Evolutionary conservation across 2,329 filamentous ascomycete genomes (phyloP).

Genomic region (Chaetomiaceae sp.): DNA sequence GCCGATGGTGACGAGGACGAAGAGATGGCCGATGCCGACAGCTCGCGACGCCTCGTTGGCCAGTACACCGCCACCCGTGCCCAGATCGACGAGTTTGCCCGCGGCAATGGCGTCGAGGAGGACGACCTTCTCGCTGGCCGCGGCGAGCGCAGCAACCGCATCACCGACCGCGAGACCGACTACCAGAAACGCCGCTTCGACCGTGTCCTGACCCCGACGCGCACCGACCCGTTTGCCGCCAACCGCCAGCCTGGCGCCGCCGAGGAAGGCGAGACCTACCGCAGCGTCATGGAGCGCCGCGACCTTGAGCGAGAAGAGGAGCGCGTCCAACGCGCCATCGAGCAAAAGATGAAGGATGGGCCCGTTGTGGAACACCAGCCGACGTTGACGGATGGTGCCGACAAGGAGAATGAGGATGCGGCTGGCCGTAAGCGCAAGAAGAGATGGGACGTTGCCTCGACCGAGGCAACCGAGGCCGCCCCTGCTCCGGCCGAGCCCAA

Average conservation of each 20-base stretch:
- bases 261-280: constrained; percentile 74
- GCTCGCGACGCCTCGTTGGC: constrained; percentile 73
- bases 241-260: constrained; percentile 63
- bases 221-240: constrained; percentile 78
- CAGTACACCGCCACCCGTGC: constrained; percentile 92
- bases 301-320: constrained; percentile 94
- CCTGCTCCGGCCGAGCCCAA: constrained; percentile 53
- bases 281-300: constrained; percentile 83
- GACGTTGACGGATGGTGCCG: constrained; percentile 66
- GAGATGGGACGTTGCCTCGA: constrained; percentile 81
- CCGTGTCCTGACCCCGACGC: constrained; percentile 77
- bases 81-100: constrained; percentile 91
- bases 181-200: constrained; percentile 96
- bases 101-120: constrained; percentile 80
- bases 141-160: constrained; percentile 82
- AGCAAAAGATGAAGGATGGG: constrained; percentile 62
- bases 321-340: constrained; percentile 73
- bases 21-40: constrained; percentile 69
- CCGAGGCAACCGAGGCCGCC: constrained; percentile 50
- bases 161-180: constrained; percentile 88
- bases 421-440: constrained; percentile 80
- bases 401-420: constrained; percentile 69
- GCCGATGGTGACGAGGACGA: constrained; percentile 74
- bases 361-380: constrained; percentile 65
- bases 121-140: constrained; percentile 81